Conservation (phyloP, 2,329 filamentous ascomycete genomes). For the Sporothrix schenckii region DNA sequence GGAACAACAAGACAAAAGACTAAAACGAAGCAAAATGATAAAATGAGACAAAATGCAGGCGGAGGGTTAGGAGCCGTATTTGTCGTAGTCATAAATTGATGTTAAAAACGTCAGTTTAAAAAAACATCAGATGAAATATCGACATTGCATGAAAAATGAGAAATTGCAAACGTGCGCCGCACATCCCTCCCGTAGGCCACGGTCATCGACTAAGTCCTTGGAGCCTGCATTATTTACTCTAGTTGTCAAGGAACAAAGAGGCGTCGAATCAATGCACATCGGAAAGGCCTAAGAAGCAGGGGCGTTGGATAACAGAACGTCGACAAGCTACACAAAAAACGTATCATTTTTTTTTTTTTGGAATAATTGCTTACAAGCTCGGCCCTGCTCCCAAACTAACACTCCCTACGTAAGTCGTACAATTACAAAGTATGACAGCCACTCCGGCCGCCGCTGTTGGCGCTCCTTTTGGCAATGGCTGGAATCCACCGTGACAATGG, state of each 20-base stretch:
- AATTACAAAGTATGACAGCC: conserved; percentile 10
- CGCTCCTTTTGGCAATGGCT: not conserved
- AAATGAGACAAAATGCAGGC: not conserved
- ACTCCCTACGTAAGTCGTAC: not conserved
- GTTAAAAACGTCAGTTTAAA: no score
- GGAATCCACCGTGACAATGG: not conserved
- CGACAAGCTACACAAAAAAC: not conserved
- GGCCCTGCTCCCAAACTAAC: no score
- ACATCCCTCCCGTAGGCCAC: not conserved
- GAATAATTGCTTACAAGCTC: no score
- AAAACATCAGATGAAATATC: no score
- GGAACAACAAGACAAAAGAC: not conserved
- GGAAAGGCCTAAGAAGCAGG: not conserved
- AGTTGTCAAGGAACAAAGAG: not conserved
- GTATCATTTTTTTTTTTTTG: no score
- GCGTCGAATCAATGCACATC: not conserved
- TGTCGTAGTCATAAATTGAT: no score
- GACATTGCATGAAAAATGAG: no score
- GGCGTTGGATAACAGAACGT: not conserved
- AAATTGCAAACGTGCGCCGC: no score
- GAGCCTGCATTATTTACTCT: not conserved
- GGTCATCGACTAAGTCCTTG: not conserved
- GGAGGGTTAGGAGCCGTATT: no score
- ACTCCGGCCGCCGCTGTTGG: not conserved
- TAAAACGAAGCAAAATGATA: not conserved